Percentiles rank a stretch among this genome's conserved stretches.
Conservation (phyloP, 2,329 filamentous ascomycete species). For the Chaetoscypha palmicola region DNA sequence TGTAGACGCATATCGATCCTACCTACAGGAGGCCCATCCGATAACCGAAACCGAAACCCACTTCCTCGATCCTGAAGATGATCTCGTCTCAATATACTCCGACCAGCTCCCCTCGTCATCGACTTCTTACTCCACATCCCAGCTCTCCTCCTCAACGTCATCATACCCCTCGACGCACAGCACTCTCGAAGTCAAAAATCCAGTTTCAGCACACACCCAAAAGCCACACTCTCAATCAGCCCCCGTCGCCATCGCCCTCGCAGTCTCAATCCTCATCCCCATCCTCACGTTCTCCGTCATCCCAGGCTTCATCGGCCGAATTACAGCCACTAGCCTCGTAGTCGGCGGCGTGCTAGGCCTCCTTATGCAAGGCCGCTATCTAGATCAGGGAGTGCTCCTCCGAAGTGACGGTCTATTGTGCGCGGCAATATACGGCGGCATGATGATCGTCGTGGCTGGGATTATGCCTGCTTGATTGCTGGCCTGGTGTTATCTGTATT, state of each 20-base stretch:
- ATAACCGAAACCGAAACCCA: conserved; percentile 49
- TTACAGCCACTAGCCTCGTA: conserved; percentile 49
- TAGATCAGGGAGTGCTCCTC: conserved; percentile 11
- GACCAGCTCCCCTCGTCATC: conserved; percentile 6
- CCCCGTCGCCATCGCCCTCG: conserved; percentile 35
- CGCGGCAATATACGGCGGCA: conserved; percentile 23
- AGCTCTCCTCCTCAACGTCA: conserved; percentile 1
- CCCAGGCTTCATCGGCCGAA: conserved; percentile 47
- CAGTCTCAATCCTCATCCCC: conserved; percentile 49
- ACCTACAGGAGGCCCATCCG: conserved; percentile 46
- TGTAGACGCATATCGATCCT: conserved; percentile 45
- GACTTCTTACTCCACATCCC: conserved; percentile 5
- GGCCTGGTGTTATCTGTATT: not conserved
- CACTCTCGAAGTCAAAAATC: not conserved
- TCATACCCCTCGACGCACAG: conserved; percentile 10
- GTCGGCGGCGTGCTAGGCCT: conserved; percentile 36
- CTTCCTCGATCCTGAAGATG: conserved; percentile 28
- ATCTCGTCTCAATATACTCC: conserved; percentile 27
- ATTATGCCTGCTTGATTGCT: conserved; percentile 15
- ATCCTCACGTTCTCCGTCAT: conserved; percentile 53
- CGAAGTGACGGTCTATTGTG: conserved; percentile 22
- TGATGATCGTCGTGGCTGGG: conserved; percentile 27
- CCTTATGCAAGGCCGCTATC: conserved; percentile 18
- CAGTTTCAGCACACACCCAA: not conserved
- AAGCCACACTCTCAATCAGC: conserved; percentile 13